Evolutionary conservation across 1,284 basidiomycete species (phyloP), one percentile per base, ranked within the genome.

Genomic region (Microbotryomycetes sp.): DNA sequence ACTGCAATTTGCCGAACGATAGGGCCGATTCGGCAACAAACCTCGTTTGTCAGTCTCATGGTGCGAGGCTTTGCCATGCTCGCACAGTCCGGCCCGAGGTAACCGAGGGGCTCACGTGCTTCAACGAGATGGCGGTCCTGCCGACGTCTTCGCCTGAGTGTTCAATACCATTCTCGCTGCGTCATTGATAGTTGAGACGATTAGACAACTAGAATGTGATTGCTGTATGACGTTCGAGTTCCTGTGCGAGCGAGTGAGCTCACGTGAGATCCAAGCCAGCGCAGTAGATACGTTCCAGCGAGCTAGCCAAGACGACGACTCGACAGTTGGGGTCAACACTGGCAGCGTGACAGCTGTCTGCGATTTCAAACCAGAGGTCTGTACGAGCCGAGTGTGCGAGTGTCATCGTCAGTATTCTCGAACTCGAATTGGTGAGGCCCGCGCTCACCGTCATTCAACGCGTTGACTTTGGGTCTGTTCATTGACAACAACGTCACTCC

Each of bases 211-310:
- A 42, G 36, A 42, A 67, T 29, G 23, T 61, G 54, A 12, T 59
- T 25, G 54, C 53, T 55, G 19, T 58, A n/a, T n/a, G n/a, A n/a
- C n/a, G n/a, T n/a, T n/a, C n/a, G n/a, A n/a, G n/a, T n/a, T 49
- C 15, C 31, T 9, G 19, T 19, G 25, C 19, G 28, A 7, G 16
- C 32, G 22, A 0, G 19, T 3, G 4, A 14, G 51, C 55, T n/a
- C 77, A 86, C 68, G 67, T 89, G 86, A 71, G 74, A 73, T 92
- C 89, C 2, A 93, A 76, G 0, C 89, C 90, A 1, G 88, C 89
- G 2, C 86, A 88, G 74, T 89, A 92, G 15, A 84, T 74, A 73
- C 86, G 89, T 0, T 84, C 82, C 0, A 86, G 70, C 0, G 78
- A 78, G 1, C 88, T 90, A 0, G 85, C 82, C 1, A 92, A 76